Percentiles rank a stretch among this genome's conserved stretches.
Evolutionary conservation across 1,139 yeast species (phyloP).

Genomic region (Waltiozyma solani): DNA sequence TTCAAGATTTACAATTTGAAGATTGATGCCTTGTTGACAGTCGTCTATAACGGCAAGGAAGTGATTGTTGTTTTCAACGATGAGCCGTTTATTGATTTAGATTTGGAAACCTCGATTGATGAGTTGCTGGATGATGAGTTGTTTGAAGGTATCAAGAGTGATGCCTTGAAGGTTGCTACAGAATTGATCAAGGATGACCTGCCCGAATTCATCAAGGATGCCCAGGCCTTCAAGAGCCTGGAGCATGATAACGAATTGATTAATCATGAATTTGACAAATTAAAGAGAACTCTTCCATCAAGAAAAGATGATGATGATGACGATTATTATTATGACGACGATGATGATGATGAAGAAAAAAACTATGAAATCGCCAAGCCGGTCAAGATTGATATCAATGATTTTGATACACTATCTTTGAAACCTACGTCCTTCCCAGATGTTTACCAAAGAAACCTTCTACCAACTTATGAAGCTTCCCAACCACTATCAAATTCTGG

Average conservation of each 20-base stretch:
- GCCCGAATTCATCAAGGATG: conserved; percentile 14
- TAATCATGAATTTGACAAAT: not conserved
- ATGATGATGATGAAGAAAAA: not conserved
- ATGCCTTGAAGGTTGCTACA: conserved; percentile 11
- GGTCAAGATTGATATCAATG: conserved; percentile 2
- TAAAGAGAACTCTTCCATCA: not conserved
- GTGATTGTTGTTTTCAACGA: conserved; percentile 18
- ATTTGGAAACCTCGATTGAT: conserved; percentile 17
- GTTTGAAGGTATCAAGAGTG: conserved; percentile 12
- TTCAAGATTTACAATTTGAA: conserved; percentile 10
- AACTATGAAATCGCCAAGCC: too few relatives aligned
- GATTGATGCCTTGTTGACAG: conserved; percentile 14
- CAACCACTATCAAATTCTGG: conserved; percentile 3
- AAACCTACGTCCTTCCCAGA: conserved; percentile 9
- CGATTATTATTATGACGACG: not conserved
- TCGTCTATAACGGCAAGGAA: conserved; percentile 12
- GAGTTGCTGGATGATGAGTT: conserved; percentile 17
- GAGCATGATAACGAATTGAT: conserved; percentile 1
- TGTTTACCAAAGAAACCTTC: conserved; percentile 10
- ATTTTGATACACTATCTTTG: conserved; percentile 14
- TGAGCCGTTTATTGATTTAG: conserved; percentile 15
- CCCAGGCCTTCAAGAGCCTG: conserved; percentile 8
- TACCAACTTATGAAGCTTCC: too few relatives aligned
- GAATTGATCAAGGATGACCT: conserved; percentile 15
- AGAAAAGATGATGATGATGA: conserved; percentile 3